A percentile compares a stretch with the other conserved stretches of the same genome.
Conservation (phyloP, 1,284 basidiomycete species). For the Pseudozyma sp. region DNA sequence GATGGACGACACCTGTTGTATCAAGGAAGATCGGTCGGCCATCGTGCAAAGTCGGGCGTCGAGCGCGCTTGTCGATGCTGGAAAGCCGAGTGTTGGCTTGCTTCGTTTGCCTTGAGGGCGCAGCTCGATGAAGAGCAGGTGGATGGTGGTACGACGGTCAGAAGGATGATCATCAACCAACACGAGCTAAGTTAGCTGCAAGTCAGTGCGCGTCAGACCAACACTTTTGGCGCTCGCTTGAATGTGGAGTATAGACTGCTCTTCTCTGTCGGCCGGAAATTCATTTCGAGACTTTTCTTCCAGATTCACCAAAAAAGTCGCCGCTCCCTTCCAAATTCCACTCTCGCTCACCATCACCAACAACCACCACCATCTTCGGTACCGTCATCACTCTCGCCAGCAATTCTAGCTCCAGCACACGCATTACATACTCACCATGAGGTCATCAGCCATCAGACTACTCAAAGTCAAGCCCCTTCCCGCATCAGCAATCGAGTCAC, state of each 20-base stretch:
- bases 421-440: slow-evolving; percentile 13
- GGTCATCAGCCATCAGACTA: slow-evolving; percentile 22
- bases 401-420: background rate
- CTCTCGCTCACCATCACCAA: too few relatives aligned
- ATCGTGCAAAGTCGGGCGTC: slow-evolving; percentile 3
- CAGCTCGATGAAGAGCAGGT: background rate
- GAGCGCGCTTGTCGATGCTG: too few relatives aligned
- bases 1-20: slow-evolving; percentile 42
- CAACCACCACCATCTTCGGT: too few relatives aligned
- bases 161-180: background rate
- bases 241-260: slow-evolving; percentile 7
- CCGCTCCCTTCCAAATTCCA: background rate
- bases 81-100: too few relatives aligned
- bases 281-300: slow-evolving; percentile 2
- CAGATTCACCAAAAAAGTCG: slow-evolving; percentile 5
- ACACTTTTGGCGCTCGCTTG: background rate
- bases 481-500: slow-evolving; percentile 22
- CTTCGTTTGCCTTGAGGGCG: background rate
- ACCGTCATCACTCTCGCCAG: background rate
- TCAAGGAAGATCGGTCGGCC: slow-evolving; percentile 18
- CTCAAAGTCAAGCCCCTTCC: slow-evolving; percentile 46
- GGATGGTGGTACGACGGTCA: background rate
- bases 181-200: background rate
- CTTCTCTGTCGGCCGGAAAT: slow-evolving; percentile 6
- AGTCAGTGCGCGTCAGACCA: slow-evolving; percentile 2